Conservation (phyloP, 1,284 basidiomycete genomes). For the Tremellales sp. region DNA sequence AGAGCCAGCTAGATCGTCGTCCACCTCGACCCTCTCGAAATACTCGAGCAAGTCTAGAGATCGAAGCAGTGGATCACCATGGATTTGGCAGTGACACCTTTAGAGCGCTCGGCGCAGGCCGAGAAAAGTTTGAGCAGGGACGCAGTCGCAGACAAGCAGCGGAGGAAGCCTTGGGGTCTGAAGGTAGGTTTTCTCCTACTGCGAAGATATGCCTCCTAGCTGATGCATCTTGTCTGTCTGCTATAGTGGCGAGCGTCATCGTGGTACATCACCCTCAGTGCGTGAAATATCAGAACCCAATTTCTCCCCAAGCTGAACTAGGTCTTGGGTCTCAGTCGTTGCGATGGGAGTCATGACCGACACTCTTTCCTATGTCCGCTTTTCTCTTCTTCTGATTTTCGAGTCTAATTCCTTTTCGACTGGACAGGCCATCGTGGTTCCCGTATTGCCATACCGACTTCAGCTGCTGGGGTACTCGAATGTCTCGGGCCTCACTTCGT, state of each 20-base stretch:
- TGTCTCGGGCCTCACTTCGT: constrained; percentile 36
- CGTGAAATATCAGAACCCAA: too few relatives aligned
- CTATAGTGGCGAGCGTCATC: constrained; percentile 29
- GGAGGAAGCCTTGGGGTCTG: constrained; percentile 4
- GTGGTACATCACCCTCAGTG: constrained; percentile 33
- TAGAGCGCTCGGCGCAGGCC: too few relatives aligned
- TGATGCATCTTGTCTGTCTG: neutral
- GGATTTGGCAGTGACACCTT: too few relatives aligned
- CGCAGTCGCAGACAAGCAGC: too few relatives aligned
- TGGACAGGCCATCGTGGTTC: constrained; percentile 46
- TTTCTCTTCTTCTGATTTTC: neutral
- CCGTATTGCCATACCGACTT: constrained; percentile 64
- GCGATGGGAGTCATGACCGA: constrained; percentile 33
- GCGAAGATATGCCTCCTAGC: too few relatives aligned
- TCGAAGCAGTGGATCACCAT: too few relatives aligned
- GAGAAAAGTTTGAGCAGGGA: too few relatives aligned
- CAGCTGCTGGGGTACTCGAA: constrained; percentile 29
- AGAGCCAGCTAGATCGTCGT: too few relatives aligned
- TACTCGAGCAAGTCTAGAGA: too few relatives aligned
- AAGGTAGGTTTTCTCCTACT: neutral
- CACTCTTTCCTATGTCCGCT: constrained; percentile 38
- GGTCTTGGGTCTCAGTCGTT: constrained; percentile 20
- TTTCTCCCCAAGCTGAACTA: neutral
- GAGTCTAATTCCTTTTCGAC: neutral
- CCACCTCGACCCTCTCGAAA: too few relatives aligned